Base-by-base conservation (phyloP, 805 yeast genomes). In the Starmerella apicola region DNA sequence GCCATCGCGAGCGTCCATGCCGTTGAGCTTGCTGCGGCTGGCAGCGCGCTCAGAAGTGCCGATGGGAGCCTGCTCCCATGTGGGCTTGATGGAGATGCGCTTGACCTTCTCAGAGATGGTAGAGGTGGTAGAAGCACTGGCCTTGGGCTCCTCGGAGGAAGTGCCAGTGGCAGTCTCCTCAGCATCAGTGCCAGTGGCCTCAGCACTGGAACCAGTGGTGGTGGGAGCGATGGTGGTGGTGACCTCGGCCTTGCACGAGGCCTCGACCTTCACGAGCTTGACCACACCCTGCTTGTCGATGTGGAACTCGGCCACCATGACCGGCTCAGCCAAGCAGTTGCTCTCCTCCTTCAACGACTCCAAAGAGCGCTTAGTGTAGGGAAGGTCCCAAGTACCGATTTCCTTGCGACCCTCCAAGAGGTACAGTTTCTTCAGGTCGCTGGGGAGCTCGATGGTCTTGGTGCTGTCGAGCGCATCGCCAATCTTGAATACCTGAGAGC, bases 1-100 rank as follows among this genome's bases (percentile, higher is more conserved):
- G 12, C 61, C 58, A 50, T 84, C 95, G 41, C 65, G 65, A 18
- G 56, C 54, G 42, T 72, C 75, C 56, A 79, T 65, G 15, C 61
- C 61, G 28, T 61, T 59, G 50, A 88, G 64, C 42, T 74, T 75
- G 4, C 60, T 51, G 22, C 61, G 57, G 7, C 78, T 61, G 20
- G 58, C 57, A 44, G 61, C 62, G 47, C 72, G 75, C 13, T 72
- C 59, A 3, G 68, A 57, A 2, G 66, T 39, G 39, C 73, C 71
- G 48, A 70, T 52, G 19, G 82, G 75, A 34, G 66, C 63, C 46
- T 12, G 74, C 63, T 12, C 66, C 58, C 17, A 61, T 41, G 34
- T 68, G 61, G 38, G 34, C 25, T 27, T 32, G 10, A 33, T 34
- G 18, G 30, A 12, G n/a, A 45, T 27, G 17, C 42, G 39, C 16